Conservation (phyloP, 106 monocot species). For the Platanthera zijinensis region DNA sequence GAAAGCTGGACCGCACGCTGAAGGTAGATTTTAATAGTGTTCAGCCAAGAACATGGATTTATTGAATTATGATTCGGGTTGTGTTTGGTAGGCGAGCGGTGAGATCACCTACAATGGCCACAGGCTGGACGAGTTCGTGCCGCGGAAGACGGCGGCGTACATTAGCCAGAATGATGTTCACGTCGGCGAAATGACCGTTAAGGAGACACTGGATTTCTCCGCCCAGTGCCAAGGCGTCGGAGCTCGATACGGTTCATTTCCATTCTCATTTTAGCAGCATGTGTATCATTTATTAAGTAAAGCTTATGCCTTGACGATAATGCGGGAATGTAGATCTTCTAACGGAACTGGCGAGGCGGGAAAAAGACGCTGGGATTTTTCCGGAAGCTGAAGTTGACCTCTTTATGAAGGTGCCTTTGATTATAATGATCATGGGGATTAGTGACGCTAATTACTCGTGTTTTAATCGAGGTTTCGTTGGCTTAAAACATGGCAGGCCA, state of each 20-base stretch:
- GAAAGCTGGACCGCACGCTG: slow-evolving; percentile 56
- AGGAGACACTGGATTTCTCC: slow-evolving; percentile 82
- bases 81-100: slow-evolving; percentile 25
- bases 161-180: slow-evolving; percentile 90
- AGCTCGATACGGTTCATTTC: slow-evolving; percentile 49
- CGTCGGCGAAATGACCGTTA: slow-evolving; percentile 85
- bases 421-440: background rate
- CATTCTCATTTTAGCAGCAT: background rate
- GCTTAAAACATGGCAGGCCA: slow-evolving; percentile 28
- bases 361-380: slow-evolving; percentile 59
- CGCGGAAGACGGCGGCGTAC: slow-evolving; percentile 80
- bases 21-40: slow-evolving; percentile 30
- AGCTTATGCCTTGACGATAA: background rate
- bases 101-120: slow-evolving; percentile 72
- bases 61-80: background rate
- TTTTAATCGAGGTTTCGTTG: background rate
- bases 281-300: background rate
- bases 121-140: slow-evolving; percentile 68
- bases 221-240: slow-evolving; percentile 82
- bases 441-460: background rate
- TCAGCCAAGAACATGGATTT: background rate
- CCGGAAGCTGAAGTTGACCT: slow-evolving; percentile 85
- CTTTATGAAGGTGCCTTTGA: slow-evolving; percentile 71
- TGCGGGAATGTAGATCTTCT: slow-evolving; percentile 35
- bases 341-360: slow-evolving; percentile 63